Evolutionary conservation across 805 yeast genomes (phyloP), one percentile per base, ranked within the genome.

Genomic region (Cyberlindnera petersonii): DNA sequence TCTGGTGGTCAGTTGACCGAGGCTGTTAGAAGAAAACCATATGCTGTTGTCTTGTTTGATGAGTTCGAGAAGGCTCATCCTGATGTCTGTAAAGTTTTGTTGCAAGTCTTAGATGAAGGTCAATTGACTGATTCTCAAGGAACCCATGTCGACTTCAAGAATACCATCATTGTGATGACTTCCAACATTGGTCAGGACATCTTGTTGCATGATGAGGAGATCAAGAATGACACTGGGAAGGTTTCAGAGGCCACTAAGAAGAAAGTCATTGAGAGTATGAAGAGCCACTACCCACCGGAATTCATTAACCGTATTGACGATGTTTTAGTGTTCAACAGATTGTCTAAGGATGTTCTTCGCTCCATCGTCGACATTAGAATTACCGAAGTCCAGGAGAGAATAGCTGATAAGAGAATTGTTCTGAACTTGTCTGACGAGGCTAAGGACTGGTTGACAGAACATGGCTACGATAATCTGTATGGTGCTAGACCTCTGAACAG

Each of bases 401-500:
- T 93, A 14, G 66, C 65, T 9, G 93, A 86, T 40, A 83, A 91
- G 64, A 74, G 96, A 54, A 91, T 93, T 54, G 64, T 61, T 3
- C 59, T 84, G 26, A 61, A 69, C 0, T 65, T 86, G 17, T 58
- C 75, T 2, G 76, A 73, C 8, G 77, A 64, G 3, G 94, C 91
- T 4, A 86, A 83, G 59, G 74, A 71, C 11, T 81, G 93, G 82
- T 68, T 93, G 26, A 79, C 91, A 4, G 79, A 82, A 21, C 70
- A 83, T 48, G 98, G 98, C 4, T 93, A 91, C 59, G 97, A 91
- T 56, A 85, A 86, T 23, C 62, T 81, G 30, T 93, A 91, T 56
- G 98, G 98, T 51, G 98, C 98, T 0, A 77, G 98, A 58, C 98
- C 98, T 9, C 72, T 93, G 60, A 91, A 93, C 68, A 76, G 98